Conservation (phyloP, 805 yeast genomes). For the Metschnikowia arizonensis region DNA sequence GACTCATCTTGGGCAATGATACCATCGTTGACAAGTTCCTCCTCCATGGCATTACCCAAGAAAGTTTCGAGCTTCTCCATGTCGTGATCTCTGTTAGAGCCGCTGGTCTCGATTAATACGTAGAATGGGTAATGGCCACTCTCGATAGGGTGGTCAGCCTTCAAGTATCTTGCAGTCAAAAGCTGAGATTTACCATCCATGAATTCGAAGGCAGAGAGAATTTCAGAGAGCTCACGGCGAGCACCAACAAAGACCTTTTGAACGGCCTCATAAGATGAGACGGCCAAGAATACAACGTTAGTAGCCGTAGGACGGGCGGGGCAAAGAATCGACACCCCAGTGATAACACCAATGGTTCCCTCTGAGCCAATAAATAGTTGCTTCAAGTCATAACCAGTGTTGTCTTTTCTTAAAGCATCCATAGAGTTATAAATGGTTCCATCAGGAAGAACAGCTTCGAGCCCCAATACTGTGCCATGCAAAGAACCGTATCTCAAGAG, state of each 20-base stretch:
- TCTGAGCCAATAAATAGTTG: constrained; percentile 92
- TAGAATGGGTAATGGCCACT: constrained; percentile 77
- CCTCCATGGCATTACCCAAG: constrained; percentile 79
- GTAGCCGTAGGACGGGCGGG: constrained; percentile 83
- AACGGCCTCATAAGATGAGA: constrained; percentile 77
- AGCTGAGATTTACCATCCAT: constrained; percentile 76
- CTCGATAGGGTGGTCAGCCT: constrained; percentile 71
- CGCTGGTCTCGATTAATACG: constrained; percentile 91
- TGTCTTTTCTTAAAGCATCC: constrained; percentile 86
- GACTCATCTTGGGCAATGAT: constrained; percentile 94
- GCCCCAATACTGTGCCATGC: constrained; percentile 87
- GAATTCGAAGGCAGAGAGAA: constrained; percentile 88
- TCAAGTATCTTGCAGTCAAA: constrained; percentile 58
- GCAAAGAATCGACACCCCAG: constrained; percentile 85
- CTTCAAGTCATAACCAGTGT: constrained; percentile 91
- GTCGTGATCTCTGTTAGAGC: constrained; percentile 90
- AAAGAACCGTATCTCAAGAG: constrained; percentile 84
- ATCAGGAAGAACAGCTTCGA: constrained; percentile 89
- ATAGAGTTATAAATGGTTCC: constrained; percentile 79
- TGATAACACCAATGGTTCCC: constrained; percentile 86
- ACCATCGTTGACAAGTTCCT: constrained; percentile 84
- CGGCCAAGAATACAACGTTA: constrained; percentile 85
- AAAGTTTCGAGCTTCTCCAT: constrained; percentile 83
- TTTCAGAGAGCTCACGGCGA: constrained; percentile 72
- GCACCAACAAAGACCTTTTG: constrained; percentile 78